A percentile compares a stretch with the other conserved stretches of the same genome.
phyloP scores from a whole-genome alignment of 257 asterid species.

The Rauvolfia tetraphylla region DNA sequence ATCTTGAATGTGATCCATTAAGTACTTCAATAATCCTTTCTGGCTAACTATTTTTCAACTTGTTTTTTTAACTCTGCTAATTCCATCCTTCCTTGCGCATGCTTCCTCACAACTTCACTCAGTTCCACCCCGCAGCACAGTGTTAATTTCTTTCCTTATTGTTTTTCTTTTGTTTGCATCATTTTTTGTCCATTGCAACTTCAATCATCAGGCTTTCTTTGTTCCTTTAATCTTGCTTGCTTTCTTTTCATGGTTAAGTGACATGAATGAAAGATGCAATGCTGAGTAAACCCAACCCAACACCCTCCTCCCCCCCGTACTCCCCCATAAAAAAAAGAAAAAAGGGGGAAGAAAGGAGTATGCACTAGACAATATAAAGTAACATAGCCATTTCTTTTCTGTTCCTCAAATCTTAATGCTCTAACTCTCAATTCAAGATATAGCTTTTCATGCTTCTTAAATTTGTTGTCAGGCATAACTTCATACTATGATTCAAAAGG shows the following conservation, averaged over 20 bases:
- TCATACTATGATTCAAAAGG: conserved; percentile 76
- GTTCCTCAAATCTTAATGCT: neutral
- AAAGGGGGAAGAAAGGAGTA: no score
- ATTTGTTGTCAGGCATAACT: conserved; percentile 64
- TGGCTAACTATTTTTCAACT: neutral
- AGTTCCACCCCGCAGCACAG: neutral
- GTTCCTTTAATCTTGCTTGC: no score
- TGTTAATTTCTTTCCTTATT: no score
- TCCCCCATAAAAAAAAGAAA: no score
- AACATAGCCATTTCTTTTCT: neutral
- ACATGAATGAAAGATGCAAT: neutral
- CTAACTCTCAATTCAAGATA: no score
- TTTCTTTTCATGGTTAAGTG: neutral
- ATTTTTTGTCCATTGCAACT: neutral
- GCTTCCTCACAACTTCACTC: neutral
- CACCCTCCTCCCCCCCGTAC: no score
- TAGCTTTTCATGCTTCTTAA: neutral
- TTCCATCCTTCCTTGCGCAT: neutral
- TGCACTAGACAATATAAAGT: no score
- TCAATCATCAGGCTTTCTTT: neutral
- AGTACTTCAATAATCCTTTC: neutral
- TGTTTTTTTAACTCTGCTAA: neutral
- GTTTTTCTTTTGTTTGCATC: no score
- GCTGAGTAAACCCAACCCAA: neutral
- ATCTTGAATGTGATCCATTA: neutral